phyloP scores from a whole-genome alignment of 345 rosid species.

The Eucalyptus erythrocorys region DNA sequence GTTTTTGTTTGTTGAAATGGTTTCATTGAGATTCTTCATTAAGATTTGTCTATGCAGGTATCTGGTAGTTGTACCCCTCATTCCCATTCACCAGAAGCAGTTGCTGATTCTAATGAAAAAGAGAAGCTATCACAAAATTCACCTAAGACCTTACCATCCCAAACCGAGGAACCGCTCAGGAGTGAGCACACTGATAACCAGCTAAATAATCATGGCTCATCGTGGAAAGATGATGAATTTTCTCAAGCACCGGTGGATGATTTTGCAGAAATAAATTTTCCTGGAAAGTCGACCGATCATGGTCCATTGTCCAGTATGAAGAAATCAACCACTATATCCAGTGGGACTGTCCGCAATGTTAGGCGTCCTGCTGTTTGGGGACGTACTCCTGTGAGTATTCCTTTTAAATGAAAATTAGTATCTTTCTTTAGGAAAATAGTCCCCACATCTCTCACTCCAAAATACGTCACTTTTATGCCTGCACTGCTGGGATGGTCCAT shows the following conservation, averaged over 20 bases:
- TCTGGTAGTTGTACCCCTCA: conserved; percentile 5
- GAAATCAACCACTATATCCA: conserved; percentile 23
- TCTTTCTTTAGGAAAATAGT: neutral
- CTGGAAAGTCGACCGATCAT: conserved; percentile 7
- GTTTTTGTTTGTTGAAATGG: conserved; percentile 22
- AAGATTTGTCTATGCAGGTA: neutral
- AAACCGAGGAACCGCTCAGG: conserved; percentile 5
- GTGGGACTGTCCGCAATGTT: conserved; percentile 18
- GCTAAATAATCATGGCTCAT: conserved; percentile 3
- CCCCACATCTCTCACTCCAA: neutral
- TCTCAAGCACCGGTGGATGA: conserved; percentile 8
- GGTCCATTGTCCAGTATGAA: conserved; percentile 9
- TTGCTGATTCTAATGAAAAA: conserved; percentile 4
- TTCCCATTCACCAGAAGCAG: conserved; percentile 21
- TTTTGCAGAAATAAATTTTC: conserved; percentile 10
- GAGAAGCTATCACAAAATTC: conserved; percentile 22
- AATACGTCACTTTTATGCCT: neutral
- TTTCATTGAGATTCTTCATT: conserved; percentile 1
- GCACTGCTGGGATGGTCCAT: neutral
- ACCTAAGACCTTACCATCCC: conserved; percentile 9
- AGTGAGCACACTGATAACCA: conserved; percentile 5
- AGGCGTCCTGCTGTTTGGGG: conserved; percentile 37
- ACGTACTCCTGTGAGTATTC: conserved; percentile 61
- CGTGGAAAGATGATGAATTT: conserved; percentile 2
- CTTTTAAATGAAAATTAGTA: neutral